A percentile compares a stretch with the other conserved stretches of the same genome.
phyloP scores from a whole-genome alignment of 129 eudicot genomes.

The Gnaphalium uliginosum region DNA sequence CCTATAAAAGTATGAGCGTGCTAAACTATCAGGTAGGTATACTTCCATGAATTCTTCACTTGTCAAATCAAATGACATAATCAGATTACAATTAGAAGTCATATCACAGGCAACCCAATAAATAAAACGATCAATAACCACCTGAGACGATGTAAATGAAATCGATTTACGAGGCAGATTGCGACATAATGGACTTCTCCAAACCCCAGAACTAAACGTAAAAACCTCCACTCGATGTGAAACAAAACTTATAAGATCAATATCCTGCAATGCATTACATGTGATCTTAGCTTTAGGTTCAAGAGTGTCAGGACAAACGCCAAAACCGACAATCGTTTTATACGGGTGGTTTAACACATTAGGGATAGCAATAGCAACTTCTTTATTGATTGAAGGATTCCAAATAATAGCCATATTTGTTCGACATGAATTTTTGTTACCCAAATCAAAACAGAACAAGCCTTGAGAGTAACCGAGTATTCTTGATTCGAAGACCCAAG shows the following conservation, averaged over 20 bases:
- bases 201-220: constrained; percentile 26
- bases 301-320: neutral
- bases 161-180: constrained; percentile 15
- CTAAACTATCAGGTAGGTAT: constrained; percentile 27
- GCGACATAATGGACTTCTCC: constrained; percentile 21
- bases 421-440: no score
- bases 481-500: no score
- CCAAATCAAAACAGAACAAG: no score
- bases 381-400: constrained; percentile 9
- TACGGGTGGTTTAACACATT: neutral
- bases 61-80: constrained; percentile 40
- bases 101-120: constrained; percentile 18
- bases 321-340: constrained; percentile 31
- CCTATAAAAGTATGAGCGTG: neutral
- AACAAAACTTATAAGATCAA: neutral
- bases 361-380: neutral
- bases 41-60: constrained; percentile 35
- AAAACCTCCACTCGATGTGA: constrained; percentile 17
- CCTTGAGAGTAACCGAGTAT: no score
- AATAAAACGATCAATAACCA: constrained; percentile 32
- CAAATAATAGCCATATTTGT: neutral
- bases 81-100: neutral
- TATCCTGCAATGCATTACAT: neutral
- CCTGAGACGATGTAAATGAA: constrained; percentile 25
- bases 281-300: constrained; percentile 6